A percentile compares a stretch with the other conserved stretches of the same genome.
Conservation (phyloP, 2,329 filamentous ascomycete species). For the Colletotrichum godetiae region DNA sequence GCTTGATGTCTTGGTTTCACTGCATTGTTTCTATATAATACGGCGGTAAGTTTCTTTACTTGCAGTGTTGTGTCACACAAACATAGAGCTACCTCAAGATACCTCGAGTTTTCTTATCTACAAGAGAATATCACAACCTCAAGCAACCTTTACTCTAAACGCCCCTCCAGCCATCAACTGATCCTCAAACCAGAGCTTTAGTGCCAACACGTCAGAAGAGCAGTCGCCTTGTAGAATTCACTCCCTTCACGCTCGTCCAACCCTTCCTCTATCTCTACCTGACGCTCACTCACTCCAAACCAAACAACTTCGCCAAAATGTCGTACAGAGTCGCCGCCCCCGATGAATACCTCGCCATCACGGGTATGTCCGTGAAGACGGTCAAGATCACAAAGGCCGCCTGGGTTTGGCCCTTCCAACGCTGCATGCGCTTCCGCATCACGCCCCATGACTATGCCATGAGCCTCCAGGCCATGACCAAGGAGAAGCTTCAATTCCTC, state of each 20-base stretch:
- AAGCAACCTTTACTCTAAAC: background rate
- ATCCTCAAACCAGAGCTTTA: background rate
- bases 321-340: constrained; percentile 78
- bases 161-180: background rate
- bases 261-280: background rate
- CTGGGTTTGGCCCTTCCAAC: constrained; percentile 78
- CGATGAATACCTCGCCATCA: constrained; percentile 89
- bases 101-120: background rate
- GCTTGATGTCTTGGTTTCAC: background rate
- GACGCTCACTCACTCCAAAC: constrained; percentile 35
- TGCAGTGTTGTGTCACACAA: background rate
- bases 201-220: background rate
- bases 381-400: constrained; percentile 84
- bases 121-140: background rate
- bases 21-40: background rate
- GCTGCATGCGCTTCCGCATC: constrained; percentile 69
- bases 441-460: constrained; percentile 86
- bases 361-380: constrained; percentile 79
- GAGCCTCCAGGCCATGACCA: constrained; percentile 87
- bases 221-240: background rate
- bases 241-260: background rate
- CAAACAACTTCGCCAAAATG: constrained; percentile 54
- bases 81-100: background rate
- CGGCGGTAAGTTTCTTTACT: background rate
- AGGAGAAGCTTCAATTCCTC: constrained; percentile 86